These are phyloP conservation scores for Trametes hirsuta DNA, from an alignment of 1,284 basidiomycete genomes.

Conservation along the genomic window DNA sequence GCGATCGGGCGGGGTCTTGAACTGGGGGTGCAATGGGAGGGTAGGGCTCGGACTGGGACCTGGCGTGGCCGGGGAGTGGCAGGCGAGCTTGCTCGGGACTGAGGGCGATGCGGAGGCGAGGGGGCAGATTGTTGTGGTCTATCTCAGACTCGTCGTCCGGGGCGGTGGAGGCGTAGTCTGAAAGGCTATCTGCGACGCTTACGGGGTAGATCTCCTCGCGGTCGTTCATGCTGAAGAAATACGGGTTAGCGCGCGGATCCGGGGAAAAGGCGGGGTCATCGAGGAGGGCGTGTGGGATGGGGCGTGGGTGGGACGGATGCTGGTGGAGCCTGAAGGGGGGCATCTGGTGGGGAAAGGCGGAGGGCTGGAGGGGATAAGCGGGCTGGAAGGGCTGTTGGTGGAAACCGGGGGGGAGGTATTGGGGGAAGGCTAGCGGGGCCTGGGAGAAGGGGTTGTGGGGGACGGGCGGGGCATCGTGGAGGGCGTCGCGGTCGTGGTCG, in stretches of 20 bases:
- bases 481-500: constrained; percentile 1
- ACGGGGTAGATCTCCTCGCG: constrained; percentile 34
- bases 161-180: constrained; percentile 21
- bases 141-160: constrained; percentile 21
- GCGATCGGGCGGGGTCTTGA: constrained; percentile 16
- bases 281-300: constrained; percentile 19
- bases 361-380: constrained; percentile 18
- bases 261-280: constrained; percentile 43
- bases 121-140: constrained; percentile 21
- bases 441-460: constrained; percentile 11
- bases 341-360: constrained; percentile 15
- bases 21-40: constrained; percentile 9
- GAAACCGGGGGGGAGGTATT: constrained; percentile 12
- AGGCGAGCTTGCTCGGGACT: constrained; percentile 7
- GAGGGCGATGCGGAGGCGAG: constrained; percentile 20
- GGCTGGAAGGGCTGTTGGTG: constrained; percentile 10
- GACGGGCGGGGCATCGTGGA: constrained; percentile 2
- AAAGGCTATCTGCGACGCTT: constrained; percentile 20
- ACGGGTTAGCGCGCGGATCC: constrained; percentile 39
- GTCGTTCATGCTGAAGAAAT: constrained; percentile 35
- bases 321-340: constrained; percentile 20
- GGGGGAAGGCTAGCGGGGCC: constrained; percentile 12
- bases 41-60: constrained; percentile 22
- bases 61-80: constrained; percentile 12
- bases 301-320: constrained; percentile 15